Percentiles rank a stretch among this genome's conserved stretches.
Evolutionary conservation across 371 early-diverging fungal genomes (phyloP).

Genomic region (Apophysomyces variabilis): DNA sequence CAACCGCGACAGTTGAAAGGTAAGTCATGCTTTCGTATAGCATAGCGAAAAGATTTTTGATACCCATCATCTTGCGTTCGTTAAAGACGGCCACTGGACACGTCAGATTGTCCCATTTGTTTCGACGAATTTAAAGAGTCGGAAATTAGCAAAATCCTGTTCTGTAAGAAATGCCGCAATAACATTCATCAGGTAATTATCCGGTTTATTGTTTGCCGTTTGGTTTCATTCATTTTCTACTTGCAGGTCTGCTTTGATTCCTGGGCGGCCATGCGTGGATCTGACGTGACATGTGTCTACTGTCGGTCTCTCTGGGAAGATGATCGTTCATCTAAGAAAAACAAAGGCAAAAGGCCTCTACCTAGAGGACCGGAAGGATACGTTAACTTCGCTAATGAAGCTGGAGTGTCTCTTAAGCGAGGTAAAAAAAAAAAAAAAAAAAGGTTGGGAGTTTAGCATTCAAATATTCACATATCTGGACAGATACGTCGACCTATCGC

Average conservation of each 20-base stretch:
- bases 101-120: slow-evolving; percentile 47
- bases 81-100: slow-evolving; percentile 36
- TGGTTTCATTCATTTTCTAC: neutral
- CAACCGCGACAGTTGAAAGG: slow-evolving; percentile 7
- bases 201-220: no score
- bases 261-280: slow-evolving; percentile 27
- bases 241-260: slow-evolving; percentile 31
- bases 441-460: neutral
- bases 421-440: slow-evolving; percentile 15
- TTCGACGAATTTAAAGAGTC: slow-evolving; percentile 40
- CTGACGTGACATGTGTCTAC: slow-evolving; percentile 38
- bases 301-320: slow-evolving; percentile 38
- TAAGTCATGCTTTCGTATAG: neutral
- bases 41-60: neutral
- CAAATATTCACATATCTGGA: neutral
- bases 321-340: slow-evolving; percentile 5
- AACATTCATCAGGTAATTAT: slow-evolving; percentile 41
- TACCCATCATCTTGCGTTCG: slow-evolving; percentile 7
- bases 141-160: slow-evolving; percentile 22
- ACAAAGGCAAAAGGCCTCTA: neutral
- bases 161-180: slow-evolving; percentile 40
- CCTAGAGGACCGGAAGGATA: slow-evolving; percentile 20
- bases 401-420: slow-evolving; percentile 26
- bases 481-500: neutral
- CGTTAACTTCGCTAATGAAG: slow-evolving; percentile 32